Base-by-base conservation (phyloP, 306 rosid genomes). In the Chamaecrista fasciculata region DNA sequence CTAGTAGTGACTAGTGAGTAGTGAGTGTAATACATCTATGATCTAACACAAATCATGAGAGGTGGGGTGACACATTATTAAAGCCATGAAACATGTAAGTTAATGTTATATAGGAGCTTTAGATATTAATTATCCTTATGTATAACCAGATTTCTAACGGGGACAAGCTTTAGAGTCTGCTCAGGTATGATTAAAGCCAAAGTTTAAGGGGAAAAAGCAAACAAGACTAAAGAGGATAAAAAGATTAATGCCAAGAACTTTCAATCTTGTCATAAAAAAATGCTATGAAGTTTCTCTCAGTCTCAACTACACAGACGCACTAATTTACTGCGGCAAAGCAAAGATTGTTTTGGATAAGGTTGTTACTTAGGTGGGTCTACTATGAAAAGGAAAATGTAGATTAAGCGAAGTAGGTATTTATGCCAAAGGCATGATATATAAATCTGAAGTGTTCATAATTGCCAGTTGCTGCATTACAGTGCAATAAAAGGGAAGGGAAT, bases 111-210 rank as follows among this genome's bases (percentile, higher is more conserved):
- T 42, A 63, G 52, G 39, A 16, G 14, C 4, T 25, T 24, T 26
- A 42, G 69, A 40, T 23, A 63, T 63, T 6, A n/a, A 25, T 24
- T n/a, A n/a, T n/a, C n/a, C n/a, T n/a, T n/a, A n/a, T 48, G 47
- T 20, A 37, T 4, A 20, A 20, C 48, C 31, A 11, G 37, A 34
- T 2, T 36, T 60, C 48, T 31, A 60, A 19, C 10, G 31, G 11
- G 48, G 50, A 36, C 37, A 61, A 34, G 33, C 49, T 23, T 61
- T 20, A 25, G 25, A 63, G 43, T 65, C 26, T 16, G 40, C 11
- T 31, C 44, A 57, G 36, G 46, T 60, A 65, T 75, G 79, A 66
- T 66, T 44, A 75, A 67, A 75, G 74, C 74, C 68, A 23, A 47
- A 57, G 40, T 58, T 57, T 7, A 16, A 9, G 66, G 65, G 65